phyloP scores from a whole-genome alignment of 2,329 filamentous ascomycete genomes.

The Penicillium sp. region DNA sequence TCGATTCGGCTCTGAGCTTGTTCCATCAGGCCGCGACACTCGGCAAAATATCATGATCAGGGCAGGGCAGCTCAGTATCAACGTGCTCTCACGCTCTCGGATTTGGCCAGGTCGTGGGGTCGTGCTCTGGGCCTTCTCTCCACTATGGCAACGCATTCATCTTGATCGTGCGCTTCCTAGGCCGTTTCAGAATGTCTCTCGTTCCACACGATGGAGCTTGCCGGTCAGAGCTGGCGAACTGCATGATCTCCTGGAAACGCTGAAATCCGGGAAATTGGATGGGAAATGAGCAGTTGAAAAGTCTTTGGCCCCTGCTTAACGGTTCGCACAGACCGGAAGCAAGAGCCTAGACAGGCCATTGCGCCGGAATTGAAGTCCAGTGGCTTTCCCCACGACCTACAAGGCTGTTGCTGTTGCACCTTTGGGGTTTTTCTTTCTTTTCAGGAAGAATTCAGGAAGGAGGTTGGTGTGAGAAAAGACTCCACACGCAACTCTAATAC shows the following conservation, averaged over 20 bases:
- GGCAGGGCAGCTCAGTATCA: too few relatives aligned
- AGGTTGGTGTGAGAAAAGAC: neutral
- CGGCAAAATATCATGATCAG: too few relatives aligned
- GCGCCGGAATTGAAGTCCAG: slow-evolving; percentile 17
- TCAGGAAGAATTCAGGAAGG: neutral
- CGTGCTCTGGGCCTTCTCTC: too few relatives aligned
- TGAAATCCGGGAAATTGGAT: neutral
- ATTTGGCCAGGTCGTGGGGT: too few relatives aligned
- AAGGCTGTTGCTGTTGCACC: too few relatives aligned
- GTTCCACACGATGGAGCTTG: slow-evolving; percentile 2
- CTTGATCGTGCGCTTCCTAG: slow-evolving; percentile 5
- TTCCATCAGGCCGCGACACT: neutral
- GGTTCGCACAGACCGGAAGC: neutral
- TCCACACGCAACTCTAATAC: slow-evolving; percentile 6
- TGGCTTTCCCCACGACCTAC: slow-evolving; percentile 1
- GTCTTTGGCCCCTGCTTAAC: neutral
- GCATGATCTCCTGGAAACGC: neutral
- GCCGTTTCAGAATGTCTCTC: slow-evolving; percentile 17
- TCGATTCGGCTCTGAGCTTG: neutral
- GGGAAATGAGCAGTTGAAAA: neutral
- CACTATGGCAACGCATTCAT: neutral
- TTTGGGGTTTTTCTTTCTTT: too few relatives aligned
- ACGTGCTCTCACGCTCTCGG: too few relatives aligned
- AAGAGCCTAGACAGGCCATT: slow-evolving; percentile 14
- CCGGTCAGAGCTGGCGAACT: neutral